Conservation (phyloP, 805 yeast genomes). For the Kazachstania kunashirensis region DNA sequence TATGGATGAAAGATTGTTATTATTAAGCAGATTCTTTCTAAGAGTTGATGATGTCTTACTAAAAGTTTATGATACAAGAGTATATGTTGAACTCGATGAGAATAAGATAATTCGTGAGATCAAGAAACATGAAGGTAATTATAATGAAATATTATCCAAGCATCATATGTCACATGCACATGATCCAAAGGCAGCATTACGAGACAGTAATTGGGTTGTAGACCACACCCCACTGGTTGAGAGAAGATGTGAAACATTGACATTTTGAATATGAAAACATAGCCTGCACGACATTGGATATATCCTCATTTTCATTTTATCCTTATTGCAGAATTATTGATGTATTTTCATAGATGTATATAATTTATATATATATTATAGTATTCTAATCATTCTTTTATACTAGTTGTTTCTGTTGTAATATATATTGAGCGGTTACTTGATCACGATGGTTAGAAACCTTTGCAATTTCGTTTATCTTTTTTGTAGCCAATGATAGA, state of each 20-base stretch:
- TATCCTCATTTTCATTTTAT: too few relatives aligned
- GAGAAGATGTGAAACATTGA: slow-evolving; percentile 28
- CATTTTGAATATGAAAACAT: too few relatives aligned
- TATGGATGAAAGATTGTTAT: slow-evolving; percentile 69
- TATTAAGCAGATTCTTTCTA: slow-evolving; percentile 69
- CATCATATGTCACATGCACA: slow-evolving; percentile 50
- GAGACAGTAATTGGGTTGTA: slow-evolving; percentile 85
- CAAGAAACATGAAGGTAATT: slow-evolving; percentile 55
- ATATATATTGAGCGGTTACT: slow-evolving; percentile 30
- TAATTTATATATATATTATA: slow-evolving; percentile 1
- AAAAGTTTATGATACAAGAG: slow-evolving; percentile 74
- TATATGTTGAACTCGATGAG: slow-evolving; percentile 57
- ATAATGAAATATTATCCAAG: slow-evolving; percentile 36
- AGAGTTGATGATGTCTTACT: slow-evolving; percentile 86
- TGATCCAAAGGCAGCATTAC: slow-evolving; percentile 57
- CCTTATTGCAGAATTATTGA: too few relatives aligned
- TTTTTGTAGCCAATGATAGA: slow-evolving; percentile 29
- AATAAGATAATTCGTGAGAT: slow-evolving; percentile 64
- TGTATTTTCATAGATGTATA: too few relatives aligned
- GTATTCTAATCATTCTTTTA: neutral
- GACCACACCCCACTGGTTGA: slow-evolving; percentile 43
- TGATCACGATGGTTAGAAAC: slow-evolving; percentile 28
- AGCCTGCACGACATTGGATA: too few relatives aligned
- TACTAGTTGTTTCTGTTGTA: slow-evolving; percentile 2
- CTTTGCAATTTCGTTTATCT: slow-evolving; percentile 31